Percentiles rank a stretch among this genome's conserved stretches.
Conservation (phyloP, 129 eudicot genomes). For the Dittrichia graveolens region DNA sequence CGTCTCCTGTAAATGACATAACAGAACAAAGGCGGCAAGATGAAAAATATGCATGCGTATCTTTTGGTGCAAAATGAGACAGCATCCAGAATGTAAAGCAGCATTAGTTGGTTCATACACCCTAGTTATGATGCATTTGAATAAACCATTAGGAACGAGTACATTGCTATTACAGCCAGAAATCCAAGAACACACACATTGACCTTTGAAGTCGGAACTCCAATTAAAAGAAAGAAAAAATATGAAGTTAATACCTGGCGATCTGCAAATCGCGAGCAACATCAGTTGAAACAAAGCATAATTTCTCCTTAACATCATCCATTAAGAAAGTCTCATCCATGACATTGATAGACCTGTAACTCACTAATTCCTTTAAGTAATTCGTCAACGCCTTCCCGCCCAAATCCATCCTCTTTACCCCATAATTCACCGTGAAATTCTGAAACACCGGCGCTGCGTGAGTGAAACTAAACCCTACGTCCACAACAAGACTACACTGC, state of each 20-base stretch:
- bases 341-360: conserved; percentile 80
- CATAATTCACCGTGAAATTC: conserved; percentile 74
- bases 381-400: conserved; percentile 97
- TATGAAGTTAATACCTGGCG: conserved; percentile 54
- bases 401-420: conserved; percentile 92
- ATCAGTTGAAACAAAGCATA: conserved; percentile 87
- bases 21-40: background rate
- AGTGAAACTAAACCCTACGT: conserved; percentile 76
- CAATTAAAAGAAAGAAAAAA: too few species aligned
- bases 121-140: background rate
- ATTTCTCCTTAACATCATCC: conserved; percentile 94
- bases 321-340: conserved; percentile 87
- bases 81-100: background rate
- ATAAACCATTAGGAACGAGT: too few species aligned
- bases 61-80: too few species aligned
- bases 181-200: too few species aligned
- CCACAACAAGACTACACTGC: conserved; percentile 87
- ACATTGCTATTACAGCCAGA: too few species aligned
- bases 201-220: too few species aligned
- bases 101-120: conserved; percentile 1
- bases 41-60: background rate
- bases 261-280: conserved; percentile 73
- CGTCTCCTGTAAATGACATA: conserved; percentile 56
- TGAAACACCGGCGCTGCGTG: conserved; percentile 93
- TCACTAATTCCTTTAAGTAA: conserved; percentile 84